These are phyloP conservation scores for Candida sojae DNA, from an alignment of 1,139 yeast species.

Conservation along the genomic window DNA sequence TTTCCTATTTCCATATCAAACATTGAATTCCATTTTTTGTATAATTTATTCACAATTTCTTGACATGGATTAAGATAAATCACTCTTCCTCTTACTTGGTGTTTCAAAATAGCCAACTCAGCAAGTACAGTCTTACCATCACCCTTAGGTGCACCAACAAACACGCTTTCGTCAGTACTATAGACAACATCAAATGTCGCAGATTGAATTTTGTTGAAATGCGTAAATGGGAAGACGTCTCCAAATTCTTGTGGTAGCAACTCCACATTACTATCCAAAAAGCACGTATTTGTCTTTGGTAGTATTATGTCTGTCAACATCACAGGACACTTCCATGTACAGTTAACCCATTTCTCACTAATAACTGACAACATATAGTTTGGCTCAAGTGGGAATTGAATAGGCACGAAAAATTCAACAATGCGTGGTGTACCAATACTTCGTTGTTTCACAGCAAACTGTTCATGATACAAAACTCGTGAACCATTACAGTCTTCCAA, in stretches of 20 bases:
- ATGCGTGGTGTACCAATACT: constrained; percentile 55
- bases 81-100: constrained; percentile 63
- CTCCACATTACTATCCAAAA: constrained; percentile 49
- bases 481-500: constrained; percentile 90
- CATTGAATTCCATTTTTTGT: constrained; percentile 52
- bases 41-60: constrained; percentile 49
- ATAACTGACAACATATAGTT: constrained; percentile 70
- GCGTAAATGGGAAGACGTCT: constrained; percentile 43
- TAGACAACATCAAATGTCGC: constrained; percentile 66
- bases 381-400: constrained; percentile 67
- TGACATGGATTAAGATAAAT: constrained; percentile 68
- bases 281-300: constrained; percentile 72
- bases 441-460: constrained; percentile 51
- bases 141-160: constrained; percentile 75
- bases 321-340: constrained; percentile 65
- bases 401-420: constrained; percentile 66
- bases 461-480: constrained; percentile 59
- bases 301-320: constrained; percentile 53
- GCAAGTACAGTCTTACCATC: constrained; percentile 75
- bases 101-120: constrained; percentile 69
- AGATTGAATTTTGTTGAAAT: constrained; percentile 73
- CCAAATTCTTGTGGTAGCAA: constrained; percentile 52
- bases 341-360: constrained; percentile 86
- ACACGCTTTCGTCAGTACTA: constrained; percentile 56
- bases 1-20: constrained; percentile 53